Base-by-base conservation (phyloP, 108 stramenopile genomes). In the Fragilariopsis cylindrus region DNA sequence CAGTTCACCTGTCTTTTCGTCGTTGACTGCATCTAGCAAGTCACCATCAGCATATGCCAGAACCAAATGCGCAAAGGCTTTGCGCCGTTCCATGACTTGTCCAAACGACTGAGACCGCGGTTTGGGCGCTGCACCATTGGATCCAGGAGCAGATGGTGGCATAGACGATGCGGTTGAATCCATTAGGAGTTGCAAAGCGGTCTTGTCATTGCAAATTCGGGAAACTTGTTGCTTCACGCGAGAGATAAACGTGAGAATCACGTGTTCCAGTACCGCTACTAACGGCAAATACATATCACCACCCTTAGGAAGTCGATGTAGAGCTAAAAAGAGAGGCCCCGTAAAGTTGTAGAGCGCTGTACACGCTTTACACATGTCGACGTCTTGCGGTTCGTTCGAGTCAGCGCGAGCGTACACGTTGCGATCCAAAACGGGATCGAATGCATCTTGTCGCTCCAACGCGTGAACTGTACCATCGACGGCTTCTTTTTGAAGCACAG, bases 321-420 rank as follows among this genome's bases (percentile, higher is more conserved):
- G 80, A 12, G 94, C 94, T 78, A 88, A 71, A 57, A 96, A 96
- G 21, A 96, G 77, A 18, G 94, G 91, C 19, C 87, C 88, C 5
- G 94, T 91, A 3, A 80, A 85, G 62, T 77, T 84, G 70, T 90
- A 89, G 44, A 96, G 62, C 7, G 87, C 86, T 39, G 85, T 85
- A 72, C 94, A 96, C 6, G 94, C 92, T 3, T 82, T 81, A 48
- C 89, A 90, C 93, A 94, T 92, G 65, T 92, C 91, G n/a, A 89
- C 91, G 57, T 94, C 91, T 57, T 84, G 82, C 50, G 90, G 88
- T 52, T 90, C 83, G 54, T 78, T 86, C 63, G 89, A 86, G 73
- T 82, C 82, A 8, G 90, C 77, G 30, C 89, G 84, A 43, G 80
- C 79, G 65, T 89, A 92, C 18, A 89, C 79, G 71, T 77, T 86